phyloP scores from a whole-genome alignment of 345 rosid species.

The Ceriops decandra region DNA sequence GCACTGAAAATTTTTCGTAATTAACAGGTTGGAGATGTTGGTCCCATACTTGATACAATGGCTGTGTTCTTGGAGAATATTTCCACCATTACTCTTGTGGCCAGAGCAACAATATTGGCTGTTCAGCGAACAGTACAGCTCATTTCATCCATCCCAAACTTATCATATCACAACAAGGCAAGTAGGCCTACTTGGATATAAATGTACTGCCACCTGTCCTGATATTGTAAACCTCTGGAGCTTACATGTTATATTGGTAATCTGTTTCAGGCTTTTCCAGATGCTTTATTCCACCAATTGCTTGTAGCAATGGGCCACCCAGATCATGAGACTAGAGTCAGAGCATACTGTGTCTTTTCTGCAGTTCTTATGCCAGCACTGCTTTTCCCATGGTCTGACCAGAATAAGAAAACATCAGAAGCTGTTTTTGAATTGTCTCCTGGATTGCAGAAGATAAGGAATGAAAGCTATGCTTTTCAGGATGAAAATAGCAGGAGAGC shows the following conservation, averaged over 20 bases:
- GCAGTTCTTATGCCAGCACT: slow-evolving; percentile 66
- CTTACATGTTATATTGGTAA: slow-evolving; percentile 1
- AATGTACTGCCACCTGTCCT: slow-evolving; percentile 7
- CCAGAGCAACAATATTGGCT: slow-evolving; percentile 69
- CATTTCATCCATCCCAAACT: slow-evolving; percentile 60
- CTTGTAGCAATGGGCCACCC: slow-evolving; percentile 76
- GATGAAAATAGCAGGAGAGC: slow-evolving; percentile 39
- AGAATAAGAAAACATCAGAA: slow-evolving; percentile 34
- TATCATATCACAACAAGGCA: slow-evolving; percentile 73
- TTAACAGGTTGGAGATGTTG: slow-evolving; percentile 78
- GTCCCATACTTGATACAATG: slow-evolving; percentile 85
- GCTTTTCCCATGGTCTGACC: slow-evolving; percentile 48
- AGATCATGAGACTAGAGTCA: slow-evolving; percentile 70
- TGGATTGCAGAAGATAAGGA: slow-evolving; percentile 25
- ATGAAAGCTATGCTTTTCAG: slow-evolving; percentile 37
- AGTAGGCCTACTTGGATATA: slow-evolving; percentile 9
- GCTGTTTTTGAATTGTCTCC: slow-evolving; percentile 33
- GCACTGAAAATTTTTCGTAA: slow-evolving; percentile 6
- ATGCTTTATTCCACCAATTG: slow-evolving; percentile 82
- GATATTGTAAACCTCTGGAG: slow-evolving; percentile 17
- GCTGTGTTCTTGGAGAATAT: slow-evolving; percentile 75
- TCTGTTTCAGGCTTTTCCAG: slow-evolving; percentile 77
- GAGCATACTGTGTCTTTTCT: slow-evolving; percentile 67
- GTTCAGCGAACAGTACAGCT: slow-evolving; percentile 58
- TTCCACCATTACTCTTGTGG: slow-evolving; percentile 46